Conservation (phyloP, 176 grass and related monocot species). For the Dactylis glomerata region DNA sequence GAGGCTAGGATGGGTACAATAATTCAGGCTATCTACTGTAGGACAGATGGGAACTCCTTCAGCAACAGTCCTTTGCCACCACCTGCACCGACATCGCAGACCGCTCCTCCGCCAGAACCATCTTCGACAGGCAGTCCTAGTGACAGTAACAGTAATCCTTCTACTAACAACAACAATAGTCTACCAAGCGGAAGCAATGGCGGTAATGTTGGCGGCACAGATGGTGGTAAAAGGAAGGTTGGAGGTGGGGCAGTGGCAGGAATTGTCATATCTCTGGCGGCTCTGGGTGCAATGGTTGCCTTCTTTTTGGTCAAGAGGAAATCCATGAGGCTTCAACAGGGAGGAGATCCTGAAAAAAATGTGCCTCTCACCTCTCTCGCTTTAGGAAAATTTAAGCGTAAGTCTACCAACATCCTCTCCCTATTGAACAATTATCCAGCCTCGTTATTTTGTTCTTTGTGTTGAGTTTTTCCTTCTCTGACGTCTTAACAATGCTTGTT, state of each 20-base stretch:
- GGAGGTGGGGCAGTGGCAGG: conserved; percentile 58
- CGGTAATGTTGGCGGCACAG: not conserved
- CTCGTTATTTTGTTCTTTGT: not conserved
- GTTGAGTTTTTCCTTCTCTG: not conserved
- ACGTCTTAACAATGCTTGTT: not conserved
- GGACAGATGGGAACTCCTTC: conserved; percentile 69
- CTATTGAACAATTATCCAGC: not conserved
- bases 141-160: conserved; percentile 25
- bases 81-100: conserved; percentile 47
- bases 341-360: conserved; percentile 42
- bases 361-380: conserved; percentile 48
- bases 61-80: conserved; percentile 35
- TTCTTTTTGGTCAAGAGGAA: conserved; percentile 65
- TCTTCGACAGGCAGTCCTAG: conserved; percentile 9
- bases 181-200: conserved; percentile 20
- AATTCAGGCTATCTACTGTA: conserved; percentile 33
- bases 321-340: conserved; percentile 27
- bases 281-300: conserved; percentile 46
- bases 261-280: conserved; percentile 62
- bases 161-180: not conserved
- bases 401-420: not conserved
- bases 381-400: conserved; percentile 39
- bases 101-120: conserved; percentile 31
- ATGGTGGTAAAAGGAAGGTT: conserved; percentile 42
- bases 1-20: not conserved